These are phyloP conservation scores for Penicillium ochrochloron DNA, from an alignment of 495 filamentous ascomycete genomes.

Conservation along the genomic window DNA sequence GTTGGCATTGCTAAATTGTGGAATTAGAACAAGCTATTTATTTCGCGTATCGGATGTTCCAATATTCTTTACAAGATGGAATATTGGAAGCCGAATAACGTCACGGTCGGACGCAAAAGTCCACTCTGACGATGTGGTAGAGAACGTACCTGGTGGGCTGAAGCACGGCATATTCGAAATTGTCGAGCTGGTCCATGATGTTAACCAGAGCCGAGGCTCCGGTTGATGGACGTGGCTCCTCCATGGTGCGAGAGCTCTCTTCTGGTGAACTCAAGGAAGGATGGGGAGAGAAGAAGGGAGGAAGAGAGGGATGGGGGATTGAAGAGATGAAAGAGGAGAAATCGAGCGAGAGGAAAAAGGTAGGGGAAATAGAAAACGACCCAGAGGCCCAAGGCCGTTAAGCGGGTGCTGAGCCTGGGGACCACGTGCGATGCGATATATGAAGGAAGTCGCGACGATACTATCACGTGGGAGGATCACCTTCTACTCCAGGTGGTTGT, in stretches of 20 bases:
- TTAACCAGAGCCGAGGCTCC: background rate
- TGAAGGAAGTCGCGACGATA: background rate
- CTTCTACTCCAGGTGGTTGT: background rate
- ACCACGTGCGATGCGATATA: background rate
- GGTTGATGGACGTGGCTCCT: background rate
- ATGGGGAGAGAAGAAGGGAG: background rate
- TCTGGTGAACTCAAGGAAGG: background rate
- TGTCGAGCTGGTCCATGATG: background rate
- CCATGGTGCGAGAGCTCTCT: background rate
- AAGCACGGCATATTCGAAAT: background rate
- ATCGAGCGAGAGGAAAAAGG: background rate
- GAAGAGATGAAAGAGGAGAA: background rate
- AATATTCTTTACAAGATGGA: background rate
- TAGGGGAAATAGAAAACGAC: background rate
- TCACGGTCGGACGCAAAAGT: background rate
- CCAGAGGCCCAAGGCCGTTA: no score
- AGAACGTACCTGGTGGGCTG: constrained; percentile 4
- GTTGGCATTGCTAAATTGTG: background rate
- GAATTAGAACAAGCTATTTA: background rate
- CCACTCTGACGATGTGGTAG: background rate
- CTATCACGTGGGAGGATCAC: background rate
- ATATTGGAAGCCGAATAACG: background rate
- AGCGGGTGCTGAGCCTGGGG: background rate
- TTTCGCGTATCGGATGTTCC: background rate
- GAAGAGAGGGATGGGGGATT: background rate